Evolutionary conservation across 495 filamentous ascomycete species (phyloP).

Genomic region (Aspergillus nanangensis): DNA sequence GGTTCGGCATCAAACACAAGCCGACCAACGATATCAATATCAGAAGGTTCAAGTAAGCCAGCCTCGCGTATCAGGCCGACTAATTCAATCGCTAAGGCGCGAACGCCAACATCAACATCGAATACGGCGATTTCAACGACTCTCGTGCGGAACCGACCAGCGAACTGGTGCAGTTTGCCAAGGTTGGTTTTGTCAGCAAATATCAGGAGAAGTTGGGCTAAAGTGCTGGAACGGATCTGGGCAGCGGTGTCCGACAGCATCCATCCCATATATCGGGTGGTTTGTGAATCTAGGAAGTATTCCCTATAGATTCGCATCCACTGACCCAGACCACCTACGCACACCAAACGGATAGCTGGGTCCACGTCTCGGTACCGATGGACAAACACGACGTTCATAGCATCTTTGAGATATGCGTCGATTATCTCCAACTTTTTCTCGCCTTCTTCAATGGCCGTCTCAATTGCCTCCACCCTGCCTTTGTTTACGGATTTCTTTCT

Average conservation of each 20-base stretch:
- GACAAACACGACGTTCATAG: conserved; percentile 85
- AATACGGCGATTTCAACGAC: conserved; percentile 87
- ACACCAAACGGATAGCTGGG: conserved; percentile 77
- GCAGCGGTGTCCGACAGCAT: conserved; percentile 74
- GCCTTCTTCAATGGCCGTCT: conserved; percentile 61
- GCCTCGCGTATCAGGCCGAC: conserved; percentile 76
- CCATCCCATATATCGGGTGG: conserved; percentile 93
- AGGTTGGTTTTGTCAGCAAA: conserved; percentile 73
- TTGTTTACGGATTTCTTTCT: conserved; percentile 77
- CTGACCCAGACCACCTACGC: conserved; percentile 72
- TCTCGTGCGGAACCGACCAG: conserved; percentile 80
- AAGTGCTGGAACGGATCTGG: conserved; percentile 65
- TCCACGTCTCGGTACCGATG: conserved; percentile 96
- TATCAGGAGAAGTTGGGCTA: conserved; percentile 75
- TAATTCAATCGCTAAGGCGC: conserved; percentile 72
- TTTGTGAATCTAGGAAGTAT: conserved; percentile 79
- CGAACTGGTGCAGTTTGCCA: conserved; percentile 76
- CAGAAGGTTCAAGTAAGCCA: conserved; percentile 82
- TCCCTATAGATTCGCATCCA: conserved; percentile 85
- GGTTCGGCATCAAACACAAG: conserved; percentile 84
- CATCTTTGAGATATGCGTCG: conserved; percentile 67
- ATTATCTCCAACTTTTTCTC: conserved; percentile 58
- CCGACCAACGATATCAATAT: conserved; percentile 80
- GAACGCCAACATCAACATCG: conserved; percentile 73
- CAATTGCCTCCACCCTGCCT: conserved; percentile 60